A percentile compares a stretch with the other conserved stretches of the same genome.
These are phyloP conservation scores for Letharia columbiana DNA, from an alignment of 495 filamentous ascomycete species.

Conservation along the genomic window DNA sequence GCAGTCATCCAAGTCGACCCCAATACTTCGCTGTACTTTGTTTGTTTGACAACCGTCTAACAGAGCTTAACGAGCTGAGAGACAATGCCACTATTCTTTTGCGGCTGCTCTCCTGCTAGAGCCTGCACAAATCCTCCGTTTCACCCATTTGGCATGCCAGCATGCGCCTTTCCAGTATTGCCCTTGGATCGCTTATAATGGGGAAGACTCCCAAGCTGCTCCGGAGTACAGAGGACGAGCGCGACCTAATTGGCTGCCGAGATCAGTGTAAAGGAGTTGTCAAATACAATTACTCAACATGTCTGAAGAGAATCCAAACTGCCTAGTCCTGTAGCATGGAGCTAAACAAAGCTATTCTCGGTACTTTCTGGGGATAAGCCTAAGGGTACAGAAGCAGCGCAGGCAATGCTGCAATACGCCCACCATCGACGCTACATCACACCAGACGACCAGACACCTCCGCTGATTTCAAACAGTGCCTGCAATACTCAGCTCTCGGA, in stretches of 20 bases:
- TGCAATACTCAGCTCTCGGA: constrained; percentile 90
- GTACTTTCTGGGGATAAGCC: not conserved
- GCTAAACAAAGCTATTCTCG: not conserved
- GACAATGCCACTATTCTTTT: no score
- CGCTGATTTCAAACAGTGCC: constrained; percentile 47
- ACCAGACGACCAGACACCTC: not conserved
- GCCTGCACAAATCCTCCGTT: no score
- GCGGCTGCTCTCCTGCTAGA: not conserved
- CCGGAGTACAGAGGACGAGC: not conserved
- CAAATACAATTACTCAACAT: not conserved
- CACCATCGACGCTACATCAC: not conserved
- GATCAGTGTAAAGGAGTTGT: not conserved
- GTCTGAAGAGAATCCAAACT: not conserved
- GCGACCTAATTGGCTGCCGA: no score
- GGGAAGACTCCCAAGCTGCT: no score
- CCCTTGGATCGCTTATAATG: no score
- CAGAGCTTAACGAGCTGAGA: no score
- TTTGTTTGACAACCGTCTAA: no score
- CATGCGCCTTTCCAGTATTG: no score
- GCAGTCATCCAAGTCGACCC: no score
- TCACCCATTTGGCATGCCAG: no score
- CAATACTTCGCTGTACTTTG: no score
- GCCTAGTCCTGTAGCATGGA: not conserved
- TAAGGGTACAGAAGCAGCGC: not conserved
- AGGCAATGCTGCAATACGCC: not conserved